A percentile compares a stretch with the other conserved stretches of the same genome.
Conservation (phyloP, 176 grass and related monocot genomes). For the Oryza officinalis region DNA sequence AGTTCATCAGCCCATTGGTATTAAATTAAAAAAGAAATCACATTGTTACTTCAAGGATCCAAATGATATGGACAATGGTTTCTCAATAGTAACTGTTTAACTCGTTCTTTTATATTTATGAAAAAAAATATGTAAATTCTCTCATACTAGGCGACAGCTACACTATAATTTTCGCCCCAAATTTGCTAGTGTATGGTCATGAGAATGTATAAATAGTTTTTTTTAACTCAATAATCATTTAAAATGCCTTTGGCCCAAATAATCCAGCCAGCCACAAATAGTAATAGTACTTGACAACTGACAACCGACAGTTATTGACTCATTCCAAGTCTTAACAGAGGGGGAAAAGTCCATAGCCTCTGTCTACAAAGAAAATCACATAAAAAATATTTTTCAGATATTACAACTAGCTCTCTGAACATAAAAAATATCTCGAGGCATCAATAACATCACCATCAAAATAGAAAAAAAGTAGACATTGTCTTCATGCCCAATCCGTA, state of each 20-base stretch:
- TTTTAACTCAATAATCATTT: too few species aligned
- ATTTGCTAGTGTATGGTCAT: not conserved
- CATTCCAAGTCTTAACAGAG: not conserved
- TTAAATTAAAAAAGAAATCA: too few species aligned
- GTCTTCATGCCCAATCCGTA: not conserved
- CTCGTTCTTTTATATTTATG: not conserved
- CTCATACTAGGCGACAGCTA: not conserved
- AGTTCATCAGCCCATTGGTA: not conserved
- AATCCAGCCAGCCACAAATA: not conserved
- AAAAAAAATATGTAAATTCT: not conserved
- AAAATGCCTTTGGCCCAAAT: not conserved
- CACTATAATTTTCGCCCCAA: not conserved
- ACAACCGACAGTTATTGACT: not conserved
- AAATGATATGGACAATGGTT: too few species aligned
- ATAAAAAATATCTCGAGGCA: constrained; percentile 17
- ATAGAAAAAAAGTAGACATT: not conserved
- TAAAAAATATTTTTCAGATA: not conserved
- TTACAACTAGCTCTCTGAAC: not conserved
- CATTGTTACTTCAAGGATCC: too few species aligned
- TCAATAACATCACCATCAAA: not conserved
- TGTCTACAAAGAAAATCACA: not conserved
- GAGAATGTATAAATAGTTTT: not conserved
- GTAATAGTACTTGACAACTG: too few species aligned
- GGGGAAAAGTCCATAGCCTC: not conserved
- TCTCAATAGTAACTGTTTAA: too few species aligned